Conservation (phyloP, 345 rosid species). For the Salix udensis region DNA sequence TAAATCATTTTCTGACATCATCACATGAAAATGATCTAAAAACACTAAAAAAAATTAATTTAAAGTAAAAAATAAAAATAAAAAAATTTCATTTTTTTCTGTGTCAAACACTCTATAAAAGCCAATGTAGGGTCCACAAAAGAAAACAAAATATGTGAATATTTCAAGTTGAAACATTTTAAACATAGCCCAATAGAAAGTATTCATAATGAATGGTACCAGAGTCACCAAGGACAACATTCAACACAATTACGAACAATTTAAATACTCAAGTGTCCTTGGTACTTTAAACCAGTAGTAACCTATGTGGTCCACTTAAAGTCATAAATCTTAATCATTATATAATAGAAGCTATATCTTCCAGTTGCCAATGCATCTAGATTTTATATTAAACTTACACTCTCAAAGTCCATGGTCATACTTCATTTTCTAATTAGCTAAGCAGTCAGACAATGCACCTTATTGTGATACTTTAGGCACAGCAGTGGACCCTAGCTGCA, state of each 20-base stretch:
- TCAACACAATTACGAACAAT: conserved; percentile 7
- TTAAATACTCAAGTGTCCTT: conserved; percentile 8
- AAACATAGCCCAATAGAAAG: not conserved
- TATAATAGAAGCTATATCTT: conserved; percentile 35
- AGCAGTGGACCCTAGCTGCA: conserved; percentile 5
- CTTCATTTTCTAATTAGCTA: conserved; percentile 31
- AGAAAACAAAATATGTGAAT: conserved; percentile 1
- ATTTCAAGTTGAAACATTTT: not conserved
- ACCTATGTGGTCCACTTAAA: not conserved
- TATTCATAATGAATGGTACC: not conserved
- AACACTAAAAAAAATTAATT: too few species aligned
- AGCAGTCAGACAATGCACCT: conserved; percentile 3
- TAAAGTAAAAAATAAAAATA: too few species aligned
- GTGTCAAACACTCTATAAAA: not conserved
- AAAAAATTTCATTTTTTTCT: too few species aligned
- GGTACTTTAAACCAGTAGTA: not conserved
- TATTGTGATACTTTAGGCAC: not conserved
- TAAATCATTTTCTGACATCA: too few species aligned
- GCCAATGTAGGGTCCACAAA: not conserved
- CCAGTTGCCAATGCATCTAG: conserved; percentile 37
- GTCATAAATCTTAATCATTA: conserved; percentile 16
- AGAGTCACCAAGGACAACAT: not conserved
- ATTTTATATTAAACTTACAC: conserved; percentile 2
- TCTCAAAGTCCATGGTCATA: conserved; percentile 26
- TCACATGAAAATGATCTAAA: too few species aligned